These are phyloP conservation scores for Setomelanomma holmii DNA, from an alignment of 2,329 filamentous ascomycete species.

Conservation along the genomic window DNA sequence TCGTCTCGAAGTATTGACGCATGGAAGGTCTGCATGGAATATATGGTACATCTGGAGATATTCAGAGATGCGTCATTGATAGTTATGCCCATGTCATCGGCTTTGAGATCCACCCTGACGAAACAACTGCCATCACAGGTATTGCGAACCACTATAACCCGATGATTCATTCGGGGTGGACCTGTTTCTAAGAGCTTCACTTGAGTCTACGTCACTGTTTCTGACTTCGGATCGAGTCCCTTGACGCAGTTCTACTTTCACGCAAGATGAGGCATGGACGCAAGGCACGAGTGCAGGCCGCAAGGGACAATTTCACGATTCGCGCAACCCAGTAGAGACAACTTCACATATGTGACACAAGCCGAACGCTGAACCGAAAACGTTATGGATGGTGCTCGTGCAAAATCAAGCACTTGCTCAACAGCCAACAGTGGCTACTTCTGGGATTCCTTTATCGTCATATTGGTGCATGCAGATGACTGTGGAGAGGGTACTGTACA, in stretches of 20 bases:
- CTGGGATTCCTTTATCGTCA: neutral
- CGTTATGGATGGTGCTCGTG: too few relatives aligned
- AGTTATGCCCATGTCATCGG: neutral
- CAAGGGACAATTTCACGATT: neutral
- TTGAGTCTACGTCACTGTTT: too few relatives aligned
- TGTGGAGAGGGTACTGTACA: neutral
- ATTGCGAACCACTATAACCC: conserved; percentile 1
- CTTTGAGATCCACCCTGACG: neutral
- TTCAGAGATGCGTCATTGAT: conserved; percentile 1
- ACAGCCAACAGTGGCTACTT: neutral
- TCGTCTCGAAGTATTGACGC: neutral
- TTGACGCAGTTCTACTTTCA: too few relatives aligned
- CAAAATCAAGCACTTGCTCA: neutral
- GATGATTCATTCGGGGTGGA: too few relatives aligned
- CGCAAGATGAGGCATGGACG: too few relatives aligned
- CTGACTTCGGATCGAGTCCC: too few relatives aligned
- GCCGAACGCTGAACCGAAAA: too few relatives aligned
- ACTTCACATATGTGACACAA: neutral
- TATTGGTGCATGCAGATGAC: conserved; percentile 1
- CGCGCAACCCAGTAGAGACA: neutral
- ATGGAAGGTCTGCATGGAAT: neutral
- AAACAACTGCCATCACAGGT: neutral
- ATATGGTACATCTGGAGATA: neutral
- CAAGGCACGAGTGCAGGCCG: neutral
- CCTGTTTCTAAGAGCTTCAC: too few relatives aligned